Percentiles rank a stretch among this genome's conserved stretches.
Conservation (phyloP, 805 yeast species). For the Myxozyma geophila region DNA sequence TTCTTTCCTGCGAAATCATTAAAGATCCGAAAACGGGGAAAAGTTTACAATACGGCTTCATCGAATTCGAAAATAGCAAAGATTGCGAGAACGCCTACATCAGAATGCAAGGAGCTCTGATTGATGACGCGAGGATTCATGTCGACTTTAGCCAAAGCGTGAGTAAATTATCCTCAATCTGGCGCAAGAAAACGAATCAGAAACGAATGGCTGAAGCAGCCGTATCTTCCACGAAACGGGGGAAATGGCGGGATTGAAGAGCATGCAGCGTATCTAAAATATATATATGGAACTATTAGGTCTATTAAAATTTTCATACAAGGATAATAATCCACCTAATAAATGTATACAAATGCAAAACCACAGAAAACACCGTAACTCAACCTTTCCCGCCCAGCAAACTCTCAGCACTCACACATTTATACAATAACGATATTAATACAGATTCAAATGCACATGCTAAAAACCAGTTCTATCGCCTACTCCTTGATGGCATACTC, state of each 20-base stretch:
- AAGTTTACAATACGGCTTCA: conserved; percentile 65
- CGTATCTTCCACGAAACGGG: background rate
- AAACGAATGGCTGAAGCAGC: conserved; percentile 25
- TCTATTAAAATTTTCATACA: too few species aligned
- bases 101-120: conserved; percentile 63
- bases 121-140: conserved; percentile 66
- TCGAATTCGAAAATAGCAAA: conserved; percentile 55
- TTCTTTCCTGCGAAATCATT: conserved; percentile 57
- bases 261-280: background rate
- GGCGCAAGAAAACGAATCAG: conserved; percentile 27
- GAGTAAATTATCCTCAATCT: conserved; percentile 42
- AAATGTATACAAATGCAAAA: background rate
- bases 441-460: too few species aligned
- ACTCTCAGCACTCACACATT: background rate
- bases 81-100: conserved; percentile 66
- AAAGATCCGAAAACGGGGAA: conserved; percentile 54
- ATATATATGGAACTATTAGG: too few species aligned
- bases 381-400: background rate
- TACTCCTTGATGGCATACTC: conserved; percentile 70
- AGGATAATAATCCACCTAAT: background rate
- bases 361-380: background rate
- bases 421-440: background rate
- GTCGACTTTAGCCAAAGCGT: conserved; percentile 71
- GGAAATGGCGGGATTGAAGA: conserved; percentile 20
- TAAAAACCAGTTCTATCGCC: conserved; percentile 17